A percentile compares a stretch with the other conserved stretches of the same genome.
These are phyloP conservation scores for Adiantum capillusveneris DNA, from an alignment of 75 land plant genomes.

Conservation along the genomic window DNA sequence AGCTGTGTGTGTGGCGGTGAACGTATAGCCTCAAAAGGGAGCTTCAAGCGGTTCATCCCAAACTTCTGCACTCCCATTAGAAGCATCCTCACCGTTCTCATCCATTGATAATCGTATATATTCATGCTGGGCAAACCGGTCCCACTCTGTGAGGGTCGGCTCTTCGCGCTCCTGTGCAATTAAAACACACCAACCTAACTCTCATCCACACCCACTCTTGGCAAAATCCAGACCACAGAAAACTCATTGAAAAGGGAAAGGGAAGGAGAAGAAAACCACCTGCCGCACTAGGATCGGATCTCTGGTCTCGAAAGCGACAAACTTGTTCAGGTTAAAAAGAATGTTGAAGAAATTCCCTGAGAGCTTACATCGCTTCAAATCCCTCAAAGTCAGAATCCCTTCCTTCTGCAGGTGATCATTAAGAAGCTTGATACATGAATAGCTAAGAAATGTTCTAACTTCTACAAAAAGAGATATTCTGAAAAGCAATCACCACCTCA, in stretches of 20 bases:
- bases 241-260: too few species aligned
- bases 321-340: slow-evolving; percentile 90
- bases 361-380: slow-evolving; percentile 76
- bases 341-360: slow-evolving; percentile 93
- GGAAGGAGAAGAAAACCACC: too few species aligned
- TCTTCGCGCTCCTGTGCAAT: slow-evolving; percentile 83
- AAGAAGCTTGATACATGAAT: too few species aligned
- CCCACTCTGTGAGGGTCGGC: slow-evolving; percentile 95
- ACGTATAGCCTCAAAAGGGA: slow-evolving; percentile 54
- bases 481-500: slow-evolving; percentile 49
- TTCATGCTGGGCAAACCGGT: slow-evolving; percentile 94
- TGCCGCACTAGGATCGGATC: slow-evolving; percentile 97
- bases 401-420: slow-evolving; percentile 93
- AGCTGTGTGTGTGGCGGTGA: too few species aligned
- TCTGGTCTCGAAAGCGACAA: slow-evolving; percentile 95
- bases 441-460: too few species aligned
- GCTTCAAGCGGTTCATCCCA: slow-evolving; percentile 98
- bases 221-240: too few species aligned
- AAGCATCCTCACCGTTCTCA: slow-evolving; percentile 96
- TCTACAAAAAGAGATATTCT: too few species aligned
- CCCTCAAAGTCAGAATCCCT: slow-evolving; percentile 59
- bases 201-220: too few species aligned
- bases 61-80: slow-evolving; percentile 91
- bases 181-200: too few species aligned
- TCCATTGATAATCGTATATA: slow-evolving; percentile 96